Evolutionary conservation across 2,329 filamentous ascomycete genomes (phyloP), one percentile per base, ranked within the genome.

Genomic region (Apiospora saccharicola): DNA sequence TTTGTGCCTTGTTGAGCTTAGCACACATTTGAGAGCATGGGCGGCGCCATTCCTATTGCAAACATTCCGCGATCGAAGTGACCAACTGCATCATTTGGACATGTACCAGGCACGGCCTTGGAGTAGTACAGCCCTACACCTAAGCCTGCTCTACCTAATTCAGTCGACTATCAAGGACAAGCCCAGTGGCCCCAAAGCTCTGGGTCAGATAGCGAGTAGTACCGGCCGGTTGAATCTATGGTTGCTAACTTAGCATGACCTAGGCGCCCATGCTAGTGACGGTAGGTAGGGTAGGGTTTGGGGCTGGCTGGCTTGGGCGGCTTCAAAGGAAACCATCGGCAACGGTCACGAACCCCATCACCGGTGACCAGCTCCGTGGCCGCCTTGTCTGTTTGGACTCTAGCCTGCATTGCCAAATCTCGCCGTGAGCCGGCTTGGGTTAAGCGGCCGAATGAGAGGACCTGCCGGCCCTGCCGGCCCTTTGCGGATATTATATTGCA

Each of bases 351-450:
- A 69, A 64, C 51, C 69, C 44, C 61, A 41, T 64, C 37, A 22
- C 57, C 49, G 67, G 67, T 69, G 69, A 19, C 47, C 34, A 69
- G 22, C 46, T 71, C 70, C 72, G 69, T 67, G 61, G 61, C 69
- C 67, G 43, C 24, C 57, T 69, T 68, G 69, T 61, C 43, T 53
- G 34, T 57, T 44, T 57, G 70, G 24, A 44, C 57, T 57, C 12
- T 71, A 61, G 53, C 53, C 30, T 64, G 57, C 30, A 64, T 64
- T 22, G 7, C 34, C 57, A 37, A 14, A n/a, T 24, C 30, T 34
- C 37, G 37, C 47, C 43, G 44, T 49, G 67, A 49, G 67, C 47
- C 44, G 67, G 44, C 34, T 49, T 69, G 16, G 44, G 47, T 19
- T 69, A 49, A 47, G 67, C 43, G 67, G 67, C 67, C 47, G 67